Conservation (phyloP, 495 filamentous ascomycete genomes). For the Aspergillus sclerotiicarbonarius region DNA sequence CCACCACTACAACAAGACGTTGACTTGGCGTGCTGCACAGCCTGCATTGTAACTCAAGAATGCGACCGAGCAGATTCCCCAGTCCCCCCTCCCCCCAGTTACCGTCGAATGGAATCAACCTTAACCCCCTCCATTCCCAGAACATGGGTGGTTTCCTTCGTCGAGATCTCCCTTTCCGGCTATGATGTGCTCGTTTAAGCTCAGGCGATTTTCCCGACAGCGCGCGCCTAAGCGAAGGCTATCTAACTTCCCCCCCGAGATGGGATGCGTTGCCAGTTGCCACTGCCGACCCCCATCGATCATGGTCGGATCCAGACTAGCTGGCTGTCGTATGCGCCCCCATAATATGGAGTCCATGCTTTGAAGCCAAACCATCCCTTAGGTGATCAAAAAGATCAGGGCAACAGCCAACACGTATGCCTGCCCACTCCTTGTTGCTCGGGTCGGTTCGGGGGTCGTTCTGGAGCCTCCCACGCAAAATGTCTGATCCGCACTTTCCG, state of each 20-base stretch:
- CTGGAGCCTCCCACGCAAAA: neutral
- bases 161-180: neutral
- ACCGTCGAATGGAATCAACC: neutral
- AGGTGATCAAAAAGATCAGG: neutral
- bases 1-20: neutral
- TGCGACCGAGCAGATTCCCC: neutral
- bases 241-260: neutral
- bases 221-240: slow-evolving; percentile 3
- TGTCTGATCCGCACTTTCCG: neutral
- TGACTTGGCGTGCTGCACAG: neutral
- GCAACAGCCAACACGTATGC: neutral
- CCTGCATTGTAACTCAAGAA: neutral
- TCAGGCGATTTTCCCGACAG: slow-evolving; percentile 2
- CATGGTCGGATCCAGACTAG: neutral
- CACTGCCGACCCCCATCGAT: neutral
- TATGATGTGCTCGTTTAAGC: neutral
- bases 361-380: neutral
- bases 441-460: neutral
- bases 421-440: neutral
- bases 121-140: neutral
- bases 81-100: neutral
- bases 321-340: neutral
- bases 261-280: neutral
- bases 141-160: neutral
- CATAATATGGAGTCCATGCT: neutral